These are phyloP conservation scores for Blastobotrys elegans DNA, from an alignment of 1,139 yeast species.

Conservation along the genomic window DNA sequence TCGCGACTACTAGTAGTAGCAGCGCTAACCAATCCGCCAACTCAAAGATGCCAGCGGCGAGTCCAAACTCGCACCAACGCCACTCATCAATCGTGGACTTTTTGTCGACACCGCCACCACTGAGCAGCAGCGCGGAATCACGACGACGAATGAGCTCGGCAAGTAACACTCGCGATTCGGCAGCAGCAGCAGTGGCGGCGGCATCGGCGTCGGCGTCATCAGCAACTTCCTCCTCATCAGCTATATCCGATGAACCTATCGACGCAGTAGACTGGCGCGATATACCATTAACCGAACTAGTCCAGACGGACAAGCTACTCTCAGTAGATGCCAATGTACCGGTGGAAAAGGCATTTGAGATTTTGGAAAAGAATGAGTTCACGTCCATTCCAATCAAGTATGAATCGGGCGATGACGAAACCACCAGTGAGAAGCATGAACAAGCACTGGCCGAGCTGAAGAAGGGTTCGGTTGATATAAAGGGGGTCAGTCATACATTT, in stretches of 20 bases:
- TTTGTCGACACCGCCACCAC: slow-evolving; percentile 78
- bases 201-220: neutral
- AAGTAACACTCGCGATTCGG: neutral
- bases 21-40: neutral
- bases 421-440: slow-evolving; percentile 8
- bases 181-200: slow-evolving; percentile 3
- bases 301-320: slow-evolving; percentile 73
- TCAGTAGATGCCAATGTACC: slow-evolving; percentile 59
- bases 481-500: slow-evolving; percentile 45
- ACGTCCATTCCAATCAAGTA: slow-evolving; percentile 77
- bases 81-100: slow-evolving; percentile 66
- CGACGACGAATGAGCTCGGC: slow-evolving; percentile 14
- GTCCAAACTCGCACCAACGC: slow-evolving; percentile 12
- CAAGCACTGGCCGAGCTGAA: slow-evolving; percentile 21
- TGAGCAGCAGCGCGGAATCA: slow-evolving; percentile 28
- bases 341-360: slow-evolving; percentile 84
- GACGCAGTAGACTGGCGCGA: slow-evolving; percentile 59
- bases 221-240: slow-evolving; percentile 5
- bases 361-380: slow-evolving; percentile 61
- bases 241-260: slow-evolving; percentile 10
- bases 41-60: slow-evolving; percentile 8
- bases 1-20: neutral
- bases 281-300: slow-evolving; percentile 62
- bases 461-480: slow-evolving; percentile 51
- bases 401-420: slow-evolving; percentile 23